Conservation (phyloP, 2,329 filamentous ascomycete genomes). For the Aspergillus alliaceus region DNA sequence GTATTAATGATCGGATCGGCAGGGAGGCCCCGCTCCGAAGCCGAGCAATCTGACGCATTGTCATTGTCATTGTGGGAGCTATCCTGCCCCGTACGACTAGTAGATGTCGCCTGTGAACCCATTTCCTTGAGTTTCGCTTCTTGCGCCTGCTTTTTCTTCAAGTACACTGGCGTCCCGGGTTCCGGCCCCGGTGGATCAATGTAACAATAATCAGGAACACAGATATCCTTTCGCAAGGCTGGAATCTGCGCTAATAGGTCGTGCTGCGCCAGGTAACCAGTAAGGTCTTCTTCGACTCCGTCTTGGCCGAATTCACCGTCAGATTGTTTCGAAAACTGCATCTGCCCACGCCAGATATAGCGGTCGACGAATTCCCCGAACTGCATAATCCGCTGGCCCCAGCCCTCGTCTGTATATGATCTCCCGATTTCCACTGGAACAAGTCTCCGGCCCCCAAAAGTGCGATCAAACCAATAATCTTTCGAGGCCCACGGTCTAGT, state of each 20-base stretch:
- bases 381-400: slow-evolving; percentile 77
- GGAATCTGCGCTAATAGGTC: slow-evolving; percentile 83
- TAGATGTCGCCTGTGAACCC: neutral
- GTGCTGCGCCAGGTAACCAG: slow-evolving; percentile 89
- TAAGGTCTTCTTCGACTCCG: slow-evolving; percentile 29
- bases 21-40: slow-evolving; percentile 14
- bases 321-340: neutral
- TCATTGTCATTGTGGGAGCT: slow-evolving; percentile 1
- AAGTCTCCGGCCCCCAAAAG: slow-evolving; percentile 73
- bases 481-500: slow-evolving; percentile 70
- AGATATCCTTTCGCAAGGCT: slow-evolving; percentile 70
- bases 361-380: slow-evolving; percentile 69
- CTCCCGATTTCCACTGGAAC: slow-evolving; percentile 84
- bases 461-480: slow-evolving; percentile 70
- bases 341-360: slow-evolving; percentile 52
- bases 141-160: slow-evolving; percentile 34
- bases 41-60: slow-evolving; percentile 8
- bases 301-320: neutral
- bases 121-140: slow-evolving; percentile 12
- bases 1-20: slow-evolving; percentile 73
- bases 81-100: neutral
- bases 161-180: slow-evolving; percentile 47
- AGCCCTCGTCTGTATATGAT: slow-evolving; percentile 81
- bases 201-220: slow-evolving; percentile 82
- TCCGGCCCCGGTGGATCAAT: slow-evolving; percentile 61